Evolutionary conservation across 169 alveolate species (phyloP).

Genomic region (Cyclospora cayetanensis): DNA sequence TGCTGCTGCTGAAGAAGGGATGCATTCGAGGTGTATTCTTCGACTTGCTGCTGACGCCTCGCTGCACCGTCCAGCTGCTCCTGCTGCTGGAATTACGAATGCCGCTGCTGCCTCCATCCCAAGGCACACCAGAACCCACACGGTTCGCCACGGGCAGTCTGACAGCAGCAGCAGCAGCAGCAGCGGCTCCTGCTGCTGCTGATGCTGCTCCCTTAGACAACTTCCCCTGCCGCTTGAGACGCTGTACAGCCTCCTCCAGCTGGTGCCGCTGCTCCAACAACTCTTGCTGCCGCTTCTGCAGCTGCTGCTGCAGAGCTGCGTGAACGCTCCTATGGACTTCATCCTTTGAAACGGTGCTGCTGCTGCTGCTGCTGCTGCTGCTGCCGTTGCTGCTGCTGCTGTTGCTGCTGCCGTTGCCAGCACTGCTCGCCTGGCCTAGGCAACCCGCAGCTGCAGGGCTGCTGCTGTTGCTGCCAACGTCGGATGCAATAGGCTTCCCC

Average conservation of each 20-base stretch:
- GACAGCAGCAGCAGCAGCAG: not conserved
- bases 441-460: not conserved
- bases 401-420: not conserved
- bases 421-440: too few relatives aligned
- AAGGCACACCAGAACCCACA: not conserved
- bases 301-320: conserved; percentile 29
- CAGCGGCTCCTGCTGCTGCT: conserved; percentile 17
- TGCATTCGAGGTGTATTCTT: not conserved
- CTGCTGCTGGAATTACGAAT: not conserved
- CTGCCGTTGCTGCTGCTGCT: not conserved
- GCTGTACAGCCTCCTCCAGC: not conserved
- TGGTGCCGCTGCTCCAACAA: conserved; percentile 18
- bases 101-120: not conserved
- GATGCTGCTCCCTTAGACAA: not conserved
- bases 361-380: conserved; percentile 19
- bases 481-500: not conserved
- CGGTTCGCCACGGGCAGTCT: conserved; percentile 28
- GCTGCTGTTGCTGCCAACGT: not conserved
- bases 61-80: not conserved
- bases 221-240: not conserved
- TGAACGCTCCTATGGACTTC: not conserved
- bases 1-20: not conserved
- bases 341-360: not conserved
- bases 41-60: not conserved
- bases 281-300: conserved; percentile 26